A percentile compares a stretch with the other conserved stretches of the same genome.
These are phyloP conservation scores for Capsicum pubescens DNA, from an alignment of 257 asterid species.

Conservation along the genomic window DNA sequence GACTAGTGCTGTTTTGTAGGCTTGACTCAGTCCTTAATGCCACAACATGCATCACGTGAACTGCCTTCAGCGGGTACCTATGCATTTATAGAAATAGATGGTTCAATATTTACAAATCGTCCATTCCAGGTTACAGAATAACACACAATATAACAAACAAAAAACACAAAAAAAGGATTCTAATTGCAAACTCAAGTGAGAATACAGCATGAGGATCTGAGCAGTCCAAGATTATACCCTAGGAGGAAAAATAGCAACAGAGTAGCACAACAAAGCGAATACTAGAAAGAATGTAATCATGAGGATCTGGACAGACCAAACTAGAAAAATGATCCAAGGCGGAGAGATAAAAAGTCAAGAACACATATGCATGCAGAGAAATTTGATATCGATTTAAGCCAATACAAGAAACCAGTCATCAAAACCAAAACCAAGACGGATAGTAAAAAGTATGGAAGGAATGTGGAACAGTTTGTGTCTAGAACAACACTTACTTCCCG, in stretches of 20 bases:
- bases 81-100: neutral
- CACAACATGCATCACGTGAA: conserved; percentile 93
- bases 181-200: neutral
- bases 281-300: neutral
- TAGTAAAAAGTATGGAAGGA: neutral
- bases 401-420: neutral
- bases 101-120: neutral
- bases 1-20: conserved; percentile 44
- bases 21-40: conserved; percentile 87
- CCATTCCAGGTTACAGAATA: neutral
- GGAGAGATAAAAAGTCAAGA: too few species aligned
- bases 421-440: neutral
- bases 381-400: neutral
- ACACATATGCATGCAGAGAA: neutral
- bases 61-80: conserved; percentile 95
- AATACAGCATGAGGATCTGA: neutral
- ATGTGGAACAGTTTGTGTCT: conserved; percentile 1
- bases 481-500: conserved; percentile 75
- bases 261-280: neutral
- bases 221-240: neutral
- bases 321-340: too few species aligned
- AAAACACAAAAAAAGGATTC: neutral
- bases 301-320: too few species aligned
- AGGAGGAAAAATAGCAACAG: neutral
- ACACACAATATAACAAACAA: neutral